phyloP scores from a whole-genome alignment of 768 basidiomycete genomes.

The Lenzites betulinus region DNA sequence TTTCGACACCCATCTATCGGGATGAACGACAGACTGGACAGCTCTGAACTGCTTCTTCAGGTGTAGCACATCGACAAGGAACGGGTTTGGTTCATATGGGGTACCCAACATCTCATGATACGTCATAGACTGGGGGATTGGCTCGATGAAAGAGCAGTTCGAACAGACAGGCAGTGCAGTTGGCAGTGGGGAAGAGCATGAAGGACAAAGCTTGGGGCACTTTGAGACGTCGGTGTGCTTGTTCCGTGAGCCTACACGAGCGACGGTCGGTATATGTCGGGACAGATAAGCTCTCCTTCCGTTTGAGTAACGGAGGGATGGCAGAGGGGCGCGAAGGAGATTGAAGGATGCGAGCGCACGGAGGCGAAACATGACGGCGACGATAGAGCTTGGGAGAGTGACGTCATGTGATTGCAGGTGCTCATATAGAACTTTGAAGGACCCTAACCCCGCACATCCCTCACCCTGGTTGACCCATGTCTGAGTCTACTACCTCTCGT shows the following conservation, averaged over 20 bases:
- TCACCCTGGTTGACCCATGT: conserved; percentile 20
- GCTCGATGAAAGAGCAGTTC: conserved; percentile 67
- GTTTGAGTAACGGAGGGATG: background rate
- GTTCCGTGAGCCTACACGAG: background rate
- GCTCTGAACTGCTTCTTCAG: conserved; percentile 68
- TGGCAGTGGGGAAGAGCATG: conserved; percentile 60
- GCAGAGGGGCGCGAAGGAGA: background rate
- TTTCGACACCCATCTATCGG: conserved; percentile 72
- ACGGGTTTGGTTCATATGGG: conserved; percentile 64
- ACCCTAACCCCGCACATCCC: conserved; percentile 15
- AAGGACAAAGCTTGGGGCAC: conserved; percentile 47
- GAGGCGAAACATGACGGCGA: conserved; percentile 27
- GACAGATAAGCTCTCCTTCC: background rate
- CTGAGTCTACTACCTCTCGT: conserved; percentile 12
- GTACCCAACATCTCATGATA: conserved; percentile 74
- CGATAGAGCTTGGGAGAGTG: conserved; percentile 15
- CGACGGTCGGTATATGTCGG: background rate
- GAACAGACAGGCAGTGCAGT: conserved; percentile 74
- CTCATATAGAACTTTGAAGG: background rate
- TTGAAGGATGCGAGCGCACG: conserved; percentile 9
- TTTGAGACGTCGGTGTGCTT: background rate
- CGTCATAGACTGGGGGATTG: conserved; percentile 53
- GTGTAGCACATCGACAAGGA: conserved; percentile 59
- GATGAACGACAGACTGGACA: conserved; percentile 80
- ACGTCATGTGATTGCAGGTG: conserved; percentile 24